Conservation (phyloP, 352 stramenopile species). For the Phytopythium cucurbitacearum region DNA sequence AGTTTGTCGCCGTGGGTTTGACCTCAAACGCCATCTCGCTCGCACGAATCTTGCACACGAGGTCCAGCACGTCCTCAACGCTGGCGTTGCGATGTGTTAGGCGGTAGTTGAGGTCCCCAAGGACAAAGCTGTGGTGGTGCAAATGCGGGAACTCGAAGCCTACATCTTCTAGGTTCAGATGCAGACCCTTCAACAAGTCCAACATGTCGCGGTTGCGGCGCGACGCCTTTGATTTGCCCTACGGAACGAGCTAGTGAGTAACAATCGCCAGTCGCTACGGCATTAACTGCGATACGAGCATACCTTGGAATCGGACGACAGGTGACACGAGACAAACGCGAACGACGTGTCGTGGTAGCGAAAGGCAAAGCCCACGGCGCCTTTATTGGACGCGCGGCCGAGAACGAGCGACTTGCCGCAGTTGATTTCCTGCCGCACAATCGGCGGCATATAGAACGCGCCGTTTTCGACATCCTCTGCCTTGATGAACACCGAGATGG, state of each 20-base stretch:
- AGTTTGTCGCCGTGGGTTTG: not conserved
- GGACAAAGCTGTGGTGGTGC: conserved; percentile 86
- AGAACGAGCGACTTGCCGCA: conserved; percentile 75
- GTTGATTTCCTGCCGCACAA: conserved; percentile 67
- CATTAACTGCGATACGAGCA: not conserved
- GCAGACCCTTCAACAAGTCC: conserved; percentile 71
- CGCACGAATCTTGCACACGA: conserved; percentile 42
- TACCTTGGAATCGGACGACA: conserved; percentile 84
- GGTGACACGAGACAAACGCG: conserved; percentile 84
- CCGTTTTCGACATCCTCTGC: conserved; percentile 56
- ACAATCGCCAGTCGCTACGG: not conserved
- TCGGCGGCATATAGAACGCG: conserved; percentile 79
- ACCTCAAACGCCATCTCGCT: not conserved
- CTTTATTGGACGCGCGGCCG: conserved; percentile 86
- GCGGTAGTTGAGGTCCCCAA: conserved; percentile 91
- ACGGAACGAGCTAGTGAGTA: not conserved
- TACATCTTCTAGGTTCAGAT: conserved; percentile 76
- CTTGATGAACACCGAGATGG: conserved; percentile 79
- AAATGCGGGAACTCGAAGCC: conserved; percentile 84
- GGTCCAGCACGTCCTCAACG: conserved; percentile 53
- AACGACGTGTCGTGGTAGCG: conserved; percentile 86
- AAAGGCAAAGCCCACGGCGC: conserved; percentile 85
- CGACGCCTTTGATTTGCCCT: conserved; percentile 72
- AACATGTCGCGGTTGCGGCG: conserved; percentile 71
- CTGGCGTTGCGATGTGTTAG: conserved; percentile 52